phyloP scores from a whole-genome alignment of 1,284 basidiomycete species.

The Puccinia coronata region DNA sequence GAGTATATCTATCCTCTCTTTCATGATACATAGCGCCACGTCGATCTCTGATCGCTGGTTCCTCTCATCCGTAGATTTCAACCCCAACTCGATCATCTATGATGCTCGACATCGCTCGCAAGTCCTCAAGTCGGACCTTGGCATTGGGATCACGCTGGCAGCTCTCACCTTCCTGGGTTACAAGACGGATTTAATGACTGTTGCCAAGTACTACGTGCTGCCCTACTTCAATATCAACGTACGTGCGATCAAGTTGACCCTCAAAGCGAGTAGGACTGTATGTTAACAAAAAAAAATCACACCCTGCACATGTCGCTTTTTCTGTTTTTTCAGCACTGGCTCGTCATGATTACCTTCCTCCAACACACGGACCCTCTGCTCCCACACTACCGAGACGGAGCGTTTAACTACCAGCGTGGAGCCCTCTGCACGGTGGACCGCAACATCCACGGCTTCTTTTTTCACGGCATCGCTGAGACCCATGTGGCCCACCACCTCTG shows the following conservation, averaged over 20 bases:
- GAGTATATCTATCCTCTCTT: too few relatives aligned
- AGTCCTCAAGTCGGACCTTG: slow-evolving; percentile 81
- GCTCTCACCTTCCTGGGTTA: slow-evolving; percentile 62
- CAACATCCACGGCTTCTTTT: slow-evolving; percentile 63
- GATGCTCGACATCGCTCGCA: slow-evolving; percentile 70
- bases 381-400: slow-evolving; percentile 86
- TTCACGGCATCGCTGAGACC: slow-evolving; percentile 87
- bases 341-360: slow-evolving; percentile 60
- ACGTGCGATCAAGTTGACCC: too few relatives aligned
- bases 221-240: slow-evolving; percentile 84
- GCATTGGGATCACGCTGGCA: slow-evolving; percentile 72
- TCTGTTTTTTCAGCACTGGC: slow-evolving; percentile 33
- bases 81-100: slow-evolving; percentile 80
- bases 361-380: slow-evolving; percentile 97
- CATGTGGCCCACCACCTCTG: slow-evolving; percentile 87
- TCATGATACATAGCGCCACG: too few relatives aligned
- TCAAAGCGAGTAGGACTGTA: background rate
- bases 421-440: slow-evolving; percentile 86
- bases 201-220: slow-evolving; percentile 76
- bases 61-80: slow-evolving; percentile 68
- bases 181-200: slow-evolving; percentile 67
- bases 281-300: too few relatives aligned
- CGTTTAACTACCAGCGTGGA: slow-evolving; percentile 93
- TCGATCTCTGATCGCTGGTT: background rate
- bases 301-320: background rate